phyloP scores from a whole-genome alignment of 352 stramenopile genomes.

The Plasmopara halstedii region DNA sequence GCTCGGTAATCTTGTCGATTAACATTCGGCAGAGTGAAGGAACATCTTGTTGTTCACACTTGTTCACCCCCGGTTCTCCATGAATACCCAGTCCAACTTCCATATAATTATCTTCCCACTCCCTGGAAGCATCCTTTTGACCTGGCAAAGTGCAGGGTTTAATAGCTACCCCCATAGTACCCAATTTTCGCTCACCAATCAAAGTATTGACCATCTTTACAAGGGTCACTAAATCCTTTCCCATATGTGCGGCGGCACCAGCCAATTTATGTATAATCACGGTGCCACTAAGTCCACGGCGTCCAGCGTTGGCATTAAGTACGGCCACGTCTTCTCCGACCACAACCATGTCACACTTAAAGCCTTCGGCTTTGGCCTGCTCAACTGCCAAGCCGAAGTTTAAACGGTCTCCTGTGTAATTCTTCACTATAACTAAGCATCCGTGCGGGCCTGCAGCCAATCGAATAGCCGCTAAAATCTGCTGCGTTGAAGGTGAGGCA shows the following conservation, averaged over 20 bases:
- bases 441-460: slow-evolving; percentile 70
- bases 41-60: slow-evolving; percentile 47
- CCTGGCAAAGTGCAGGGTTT: slow-evolving; percentile 93
- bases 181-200: slow-evolving; percentile 57
- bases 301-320: slow-evolving; percentile 93
- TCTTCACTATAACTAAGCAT: slow-evolving; percentile 97
- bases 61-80: slow-evolving; percentile 83
- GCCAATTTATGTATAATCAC: slow-evolving; percentile 97
- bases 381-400: slow-evolving; percentile 98
- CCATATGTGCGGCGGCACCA: slow-evolving; percentile 81
- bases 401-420: slow-evolving; percentile 98
- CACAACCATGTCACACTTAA: slow-evolving; percentile 92
- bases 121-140: slow-evolving; percentile 50
- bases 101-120: slow-evolving; percentile 59
- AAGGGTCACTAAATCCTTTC: slow-evolving; percentile 67
- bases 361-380: slow-evolving; percentile 89
- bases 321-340: slow-evolving; percentile 92
- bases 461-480: slow-evolving; percentile 94
- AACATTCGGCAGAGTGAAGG: slow-evolving; percentile 41
- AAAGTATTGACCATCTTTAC: slow-evolving; percentile 60
- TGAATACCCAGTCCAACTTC: slow-evolving; percentile 96
- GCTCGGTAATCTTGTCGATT: slow-evolving; percentile 40
- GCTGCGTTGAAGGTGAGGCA: slow-evolving; percentile 89
- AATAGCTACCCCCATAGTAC: slow-evolving; percentile 93
- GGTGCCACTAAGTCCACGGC: slow-evolving; percentile 93